phyloP scores from a whole-genome alignment of 805 yeast genomes.

The Lipomyces yamadae region DNA sequence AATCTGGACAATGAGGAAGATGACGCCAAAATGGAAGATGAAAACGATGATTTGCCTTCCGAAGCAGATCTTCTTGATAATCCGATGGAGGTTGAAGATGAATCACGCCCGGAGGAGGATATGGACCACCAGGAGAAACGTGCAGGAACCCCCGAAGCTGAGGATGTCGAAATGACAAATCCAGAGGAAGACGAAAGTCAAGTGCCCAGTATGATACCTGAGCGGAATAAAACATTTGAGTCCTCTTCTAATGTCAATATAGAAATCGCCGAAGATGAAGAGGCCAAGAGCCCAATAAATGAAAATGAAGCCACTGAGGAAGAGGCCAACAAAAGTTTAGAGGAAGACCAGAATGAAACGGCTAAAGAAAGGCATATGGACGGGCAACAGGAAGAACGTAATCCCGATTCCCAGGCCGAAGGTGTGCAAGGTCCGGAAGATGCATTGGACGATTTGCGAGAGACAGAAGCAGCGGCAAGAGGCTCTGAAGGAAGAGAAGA shows the following conservation, averaged over 20 bases:
- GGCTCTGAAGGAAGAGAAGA: conserved; percentile 54
- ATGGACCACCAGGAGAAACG: conserved; percentile 45
- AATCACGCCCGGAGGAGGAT: conserved; percentile 45
- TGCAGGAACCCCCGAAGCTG: conserved; percentile 42
- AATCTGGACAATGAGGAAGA: conserved; percentile 83
- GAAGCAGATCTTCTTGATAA: conserved; percentile 45
- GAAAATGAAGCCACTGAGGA: conserved; percentile 37
- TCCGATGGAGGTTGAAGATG: conserved; percentile 44
- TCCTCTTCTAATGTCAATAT: neutral
- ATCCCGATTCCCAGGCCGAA: conserved; percentile 60
- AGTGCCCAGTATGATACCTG: neutral
- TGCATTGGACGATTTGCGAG: conserved; percentile 57
- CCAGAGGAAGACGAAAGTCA: conserved; percentile 41
- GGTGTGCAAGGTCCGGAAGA: conserved; percentile 82
- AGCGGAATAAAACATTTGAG: neutral
- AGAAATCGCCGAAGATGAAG: neutral
- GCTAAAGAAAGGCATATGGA: conserved; percentile 38
- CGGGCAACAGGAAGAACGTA: conserved; percentile 47
- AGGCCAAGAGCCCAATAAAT: conserved; percentile 42
- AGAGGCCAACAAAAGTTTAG: conserved; percentile 40
- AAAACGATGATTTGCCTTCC: conserved; percentile 46
- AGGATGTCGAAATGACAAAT: conserved; percentile 39
- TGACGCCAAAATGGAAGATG: conserved; percentile 52
- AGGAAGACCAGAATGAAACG: conserved; percentile 42
- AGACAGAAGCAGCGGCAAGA: conserved; percentile 58